These are phyloP conservation scores for Fusarium falciforme DNA, from an alignment of 2,329 filamentous ascomycete species.

Conservation along the genomic window DNA sequence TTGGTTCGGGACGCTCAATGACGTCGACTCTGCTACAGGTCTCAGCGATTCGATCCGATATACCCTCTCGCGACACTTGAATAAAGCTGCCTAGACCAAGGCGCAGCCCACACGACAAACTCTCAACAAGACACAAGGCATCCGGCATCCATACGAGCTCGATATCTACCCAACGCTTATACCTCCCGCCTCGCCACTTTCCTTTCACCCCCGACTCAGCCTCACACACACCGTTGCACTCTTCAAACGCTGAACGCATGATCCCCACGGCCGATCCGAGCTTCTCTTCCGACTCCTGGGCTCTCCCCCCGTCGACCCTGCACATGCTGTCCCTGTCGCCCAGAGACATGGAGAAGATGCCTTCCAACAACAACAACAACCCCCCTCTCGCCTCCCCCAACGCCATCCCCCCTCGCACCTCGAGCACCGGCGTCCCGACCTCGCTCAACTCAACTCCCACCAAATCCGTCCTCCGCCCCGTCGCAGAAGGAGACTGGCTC, in stretches of 20 bases:
- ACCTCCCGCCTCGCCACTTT: not conserved
- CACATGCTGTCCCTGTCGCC: slow-evolving; percentile 41
- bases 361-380: slow-evolving; percentile 18
- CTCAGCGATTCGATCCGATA: slow-evolving; percentile 3
- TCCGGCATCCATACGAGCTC: not conserved
- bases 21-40: slow-evolving; percentile 30
- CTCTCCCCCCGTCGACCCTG: slow-evolving; percentile 30
- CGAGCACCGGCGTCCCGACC: slow-evolving; percentile 55
- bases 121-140: slow-evolving; percentile 4
- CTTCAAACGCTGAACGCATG: slow-evolving; percentile 33
- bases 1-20: slow-evolving; percentile 33
- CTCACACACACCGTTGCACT: slow-evolving; percentile 15
- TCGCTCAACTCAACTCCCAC: slow-evolving; percentile 47
- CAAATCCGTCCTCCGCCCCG: slow-evolving; percentile 57
- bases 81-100: slow-evolving; percentile 1
- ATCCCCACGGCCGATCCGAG: slow-evolving; percentile 38
- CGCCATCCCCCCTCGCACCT: slow-evolving; percentile 78
- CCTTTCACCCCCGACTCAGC: not conserved
- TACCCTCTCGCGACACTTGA: slow-evolving; percentile 5
- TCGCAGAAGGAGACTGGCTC: slow-evolving; percentile 73
- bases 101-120: not conserved
- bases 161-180: not conserved
- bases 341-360: slow-evolving; percentile 41
- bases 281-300: slow-evolving; percentile 28
- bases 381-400: slow-evolving; percentile 61